Evolutionary conservation across 2,329 filamentous ascomycete species (phyloP).

Genomic region (Biscogniauxia mediterranea): DNA sequence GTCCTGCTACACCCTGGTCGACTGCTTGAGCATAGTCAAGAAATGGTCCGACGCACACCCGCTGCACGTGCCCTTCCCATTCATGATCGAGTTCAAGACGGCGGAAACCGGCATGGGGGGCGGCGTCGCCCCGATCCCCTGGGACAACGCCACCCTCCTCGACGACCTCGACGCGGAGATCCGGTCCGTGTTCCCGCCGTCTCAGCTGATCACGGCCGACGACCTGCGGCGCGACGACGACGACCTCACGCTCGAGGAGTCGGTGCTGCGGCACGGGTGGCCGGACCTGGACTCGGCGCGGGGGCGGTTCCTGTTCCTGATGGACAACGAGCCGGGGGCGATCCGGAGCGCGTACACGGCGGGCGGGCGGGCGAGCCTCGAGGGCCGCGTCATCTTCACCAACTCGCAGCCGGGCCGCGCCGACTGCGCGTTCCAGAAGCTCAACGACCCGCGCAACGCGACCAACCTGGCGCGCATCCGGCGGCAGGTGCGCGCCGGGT

Average conservation of each 20-base stretch:
- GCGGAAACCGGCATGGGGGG: slow-evolving; percentile 26
- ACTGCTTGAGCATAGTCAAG: slow-evolving; percentile 43
- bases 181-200: slow-evolving; percentile 38
- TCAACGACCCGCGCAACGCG: slow-evolving; percentile 41
- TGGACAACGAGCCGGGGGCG: slow-evolving; percentile 46
- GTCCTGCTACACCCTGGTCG: slow-evolving; percentile 45
- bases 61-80: slow-evolving; percentile 44
- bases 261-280: slow-evolving; percentile 47
- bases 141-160: slow-evolving; percentile 41
- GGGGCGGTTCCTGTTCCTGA: slow-evolving; percentile 48
- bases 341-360: slow-evolving; percentile 40
- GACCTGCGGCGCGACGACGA: slow-evolving; percentile 40
- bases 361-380: slow-evolving; percentile 31
- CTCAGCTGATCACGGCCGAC: slow-evolving; percentile 46
- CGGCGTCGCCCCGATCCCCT: slow-evolving; percentile 39
- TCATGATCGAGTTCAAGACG: slow-evolving; percentile 50
- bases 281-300: slow-evolving; percentile 43
- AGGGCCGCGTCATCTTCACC: slow-evolving; percentile 48
- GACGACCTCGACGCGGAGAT: slow-evolving; percentile 51
- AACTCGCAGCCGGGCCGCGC: slow-evolving; percentile 44
- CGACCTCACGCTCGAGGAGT: slow-evolving; percentile 42
- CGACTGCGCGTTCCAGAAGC: slow-evolving; percentile 49
- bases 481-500: slow-evolving; percentile 43
- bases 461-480: slow-evolving; percentile 40
- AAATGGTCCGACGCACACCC: slow-evolving; percentile 43